Base-by-base conservation (phyloP, 208 protist species). In the Crithidia bombi region DNA sequence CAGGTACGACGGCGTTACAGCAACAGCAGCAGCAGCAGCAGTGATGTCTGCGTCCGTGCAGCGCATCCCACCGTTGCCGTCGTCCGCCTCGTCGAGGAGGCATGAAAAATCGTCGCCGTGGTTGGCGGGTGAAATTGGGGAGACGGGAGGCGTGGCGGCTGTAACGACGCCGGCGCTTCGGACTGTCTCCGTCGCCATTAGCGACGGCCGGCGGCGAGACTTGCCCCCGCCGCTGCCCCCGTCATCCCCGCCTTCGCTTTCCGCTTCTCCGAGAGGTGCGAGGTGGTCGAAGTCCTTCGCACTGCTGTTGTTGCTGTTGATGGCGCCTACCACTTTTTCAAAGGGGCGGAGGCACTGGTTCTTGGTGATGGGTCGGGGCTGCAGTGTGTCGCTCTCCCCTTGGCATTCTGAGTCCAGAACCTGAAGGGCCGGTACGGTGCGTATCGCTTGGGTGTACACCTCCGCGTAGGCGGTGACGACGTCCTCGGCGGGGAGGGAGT, bases 401-500 rank as follows among this genome's bases (percentile, higher is more conserved):
- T 65, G 12, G 36, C 5, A n/a, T 21, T 28, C 28, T 33, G 36
- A 7, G 17, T 33, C 0, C 19, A 66, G 59, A 9, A 33, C 15
- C 7, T 36, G 44, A 3, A 86, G 73, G 23, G 73, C 69, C 6
- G 73, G 73, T 28, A 86, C 79, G n/a, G 54, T 55, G 3, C 59
- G 51, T 0, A 68, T 19, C 6, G 77, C 69, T 9, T 79, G 82
- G 17, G 59, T 46, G 44, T 77, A 72, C 23, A 66, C 70, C 35
- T 62, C 64, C 36, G 55, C 15, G 70, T 92, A 89, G 21, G 80
- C 78, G 12, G 36, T 65, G 11, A 86, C 56, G 0, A 85, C 73
- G 25, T 87, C 72, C 38, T 78, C 78, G 10, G 81, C 73, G 7
- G 69, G 28, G 25, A 87, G 68, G 2, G 70, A 26, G 52, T 89